Conservation (phyloP, 2,329 filamentous ascomycete species). For the Microsporum ferrugineum region DNA sequence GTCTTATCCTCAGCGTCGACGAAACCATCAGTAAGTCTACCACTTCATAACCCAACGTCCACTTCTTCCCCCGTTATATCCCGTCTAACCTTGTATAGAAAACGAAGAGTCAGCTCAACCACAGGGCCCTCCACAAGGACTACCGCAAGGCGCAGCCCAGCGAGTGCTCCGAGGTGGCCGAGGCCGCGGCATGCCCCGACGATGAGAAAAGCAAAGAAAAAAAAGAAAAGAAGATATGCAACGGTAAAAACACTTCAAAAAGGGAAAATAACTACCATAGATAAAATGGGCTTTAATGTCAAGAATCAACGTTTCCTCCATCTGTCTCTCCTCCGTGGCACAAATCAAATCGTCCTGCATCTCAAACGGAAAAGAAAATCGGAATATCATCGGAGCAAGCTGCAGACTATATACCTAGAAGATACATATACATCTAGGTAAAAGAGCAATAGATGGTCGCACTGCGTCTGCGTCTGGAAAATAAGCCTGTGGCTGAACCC, state of each 20-base stretch:
- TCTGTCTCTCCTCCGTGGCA: not conserved
- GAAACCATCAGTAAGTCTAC: constrained; percentile 71
- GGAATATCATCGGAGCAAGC: too few relatives aligned
- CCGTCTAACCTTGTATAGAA: constrained; percentile 30
- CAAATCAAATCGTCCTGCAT: not conserved
- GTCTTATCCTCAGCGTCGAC: constrained; percentile 89
- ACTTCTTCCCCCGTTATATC: constrained; percentile 1
- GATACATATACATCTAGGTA: too few relatives aligned
- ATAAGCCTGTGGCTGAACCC: not conserved
- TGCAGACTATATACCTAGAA: too few relatives aligned
- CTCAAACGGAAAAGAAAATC: not conserved
- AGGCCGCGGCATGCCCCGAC: constrained; percentile 79
- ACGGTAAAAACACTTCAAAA: not conserved
- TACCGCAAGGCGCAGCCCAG: constrained; percentile 76
- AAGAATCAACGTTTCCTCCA: not conserved
- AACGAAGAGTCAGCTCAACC: constrained; percentile 87
- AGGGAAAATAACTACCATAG: not conserved
- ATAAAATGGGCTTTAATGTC: not conserved
- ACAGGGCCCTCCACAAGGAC: constrained; percentile 63
- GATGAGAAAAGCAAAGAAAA: constrained; percentile 39
- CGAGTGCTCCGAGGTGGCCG: constrained; percentile 74
- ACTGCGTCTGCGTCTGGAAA: not conserved
- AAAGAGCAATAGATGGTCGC: not conserved
- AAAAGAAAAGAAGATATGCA: not conserved
- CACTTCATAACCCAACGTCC: too few relatives aligned